Conservation (phyloP, 2,329 filamentous ascomycete species). For the Ustilaginoidea virens region DNA sequence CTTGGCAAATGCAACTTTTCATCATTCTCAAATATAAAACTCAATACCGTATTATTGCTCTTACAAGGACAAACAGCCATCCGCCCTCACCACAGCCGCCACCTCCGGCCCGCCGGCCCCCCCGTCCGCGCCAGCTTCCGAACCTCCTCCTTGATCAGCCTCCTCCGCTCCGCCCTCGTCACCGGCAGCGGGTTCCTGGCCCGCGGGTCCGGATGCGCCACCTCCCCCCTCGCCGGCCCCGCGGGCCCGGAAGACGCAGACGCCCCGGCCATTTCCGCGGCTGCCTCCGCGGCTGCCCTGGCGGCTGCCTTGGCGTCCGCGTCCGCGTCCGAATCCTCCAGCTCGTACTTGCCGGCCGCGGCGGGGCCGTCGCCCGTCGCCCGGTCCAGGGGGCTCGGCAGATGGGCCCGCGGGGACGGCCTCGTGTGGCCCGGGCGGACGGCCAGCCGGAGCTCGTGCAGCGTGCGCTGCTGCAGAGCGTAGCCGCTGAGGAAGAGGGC, state of each 20-base stretch:
- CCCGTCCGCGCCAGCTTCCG: conserved; percentile 28
- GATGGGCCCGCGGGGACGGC: conserved; percentile 30
- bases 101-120: conserved; percentile 35
- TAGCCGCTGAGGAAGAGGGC: conserved; percentile 83
- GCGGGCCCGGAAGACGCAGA: too few relatives aligned
- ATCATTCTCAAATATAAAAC: too few relatives aligned
- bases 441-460: conserved; percentile 59
- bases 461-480: conserved; percentile 71
- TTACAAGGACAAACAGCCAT: too few relatives aligned
- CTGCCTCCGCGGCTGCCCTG: too few relatives aligned
- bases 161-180: conserved; percentile 36
- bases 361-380: too few relatives aligned
- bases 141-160: conserved; percentile 43
- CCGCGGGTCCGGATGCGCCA: conserved; percentile 20
- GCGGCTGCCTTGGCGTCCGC: background rate
- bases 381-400: conserved; percentile 34
- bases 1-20: too few relatives aligned
- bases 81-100: conserved; percentile 33
- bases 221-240: too few relatives aligned
- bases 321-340: conserved; percentile 12
- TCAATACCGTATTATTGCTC: too few relatives aligned
- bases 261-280: too few relatives aligned
- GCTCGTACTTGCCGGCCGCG: conserved; percentile 8
- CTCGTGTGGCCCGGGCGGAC: conserved; percentile 37
- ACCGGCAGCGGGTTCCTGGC: conserved; percentile 29